A percentile compares a stretch with the other conserved stretches of the same genome.
Conservation (phyloP, 139 green algal genomes). For the Chlamydomonas sphaeroides region DNA sequence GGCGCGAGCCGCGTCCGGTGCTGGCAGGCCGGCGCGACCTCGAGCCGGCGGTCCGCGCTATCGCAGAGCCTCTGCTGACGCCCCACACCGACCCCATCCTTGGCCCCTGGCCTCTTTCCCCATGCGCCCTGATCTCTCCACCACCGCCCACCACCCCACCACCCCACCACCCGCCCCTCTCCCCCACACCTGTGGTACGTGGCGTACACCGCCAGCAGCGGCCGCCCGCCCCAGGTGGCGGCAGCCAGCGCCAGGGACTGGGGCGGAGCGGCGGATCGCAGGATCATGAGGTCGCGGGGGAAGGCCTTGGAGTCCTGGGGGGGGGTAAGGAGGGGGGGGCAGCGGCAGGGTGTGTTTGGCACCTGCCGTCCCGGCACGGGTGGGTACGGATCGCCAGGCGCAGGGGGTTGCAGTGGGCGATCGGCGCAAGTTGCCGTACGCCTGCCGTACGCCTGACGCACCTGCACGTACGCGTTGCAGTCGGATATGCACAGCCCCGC, state of each 20-base stretch:
- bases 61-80: too few species aligned
- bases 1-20: too few species aligned
- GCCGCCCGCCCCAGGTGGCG: background rate
- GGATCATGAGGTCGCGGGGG: slow-evolving; percentile 17
- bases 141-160: too few species aligned
- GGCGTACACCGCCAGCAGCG: slow-evolving; percentile 39
- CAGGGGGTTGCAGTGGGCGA: background rate
- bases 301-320: slow-evolving; percentile 31
- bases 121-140: too few species aligned
- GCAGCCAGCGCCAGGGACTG: slow-evolving; percentile 36
- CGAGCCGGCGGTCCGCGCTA: too few species aligned
- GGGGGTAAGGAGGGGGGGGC: background rate
- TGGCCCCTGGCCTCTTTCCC: too few species aligned
- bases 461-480: slow-evolving; percentile 43
- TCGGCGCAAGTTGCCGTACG: too few species aligned
- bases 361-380: too few species aligned
- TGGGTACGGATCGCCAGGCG: background rate
- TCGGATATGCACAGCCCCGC: slow-evolving; percentile 35
- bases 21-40: too few species aligned
- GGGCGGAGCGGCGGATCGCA: background rate
- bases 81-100: too few species aligned
- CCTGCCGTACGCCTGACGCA: background rate
- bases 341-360: background rate
- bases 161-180: too few species aligned
- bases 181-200: slow-evolving; percentile 26